A percentile compares a stretch with the other conserved stretches of the same genome.
phyloP scores from a whole-genome alignment of 202 grass and related monocot species.

The Bolboschoenoplectus hybrid region DNA sequence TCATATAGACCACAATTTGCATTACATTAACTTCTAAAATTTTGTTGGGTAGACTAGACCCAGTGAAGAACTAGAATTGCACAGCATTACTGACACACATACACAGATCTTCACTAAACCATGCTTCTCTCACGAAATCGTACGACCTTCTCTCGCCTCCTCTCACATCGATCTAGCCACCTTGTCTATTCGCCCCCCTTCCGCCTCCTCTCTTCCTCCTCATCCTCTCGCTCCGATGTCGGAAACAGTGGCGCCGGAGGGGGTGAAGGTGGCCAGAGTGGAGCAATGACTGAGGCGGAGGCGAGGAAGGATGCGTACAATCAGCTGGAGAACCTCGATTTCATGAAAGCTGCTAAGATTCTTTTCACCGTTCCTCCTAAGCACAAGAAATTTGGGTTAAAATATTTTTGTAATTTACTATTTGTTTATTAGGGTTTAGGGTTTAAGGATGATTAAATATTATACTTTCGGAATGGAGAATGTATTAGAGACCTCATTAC shows the following conservation, averaged over 20 bases:
- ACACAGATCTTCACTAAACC: not conserved
- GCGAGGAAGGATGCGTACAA: conserved; percentile 59
- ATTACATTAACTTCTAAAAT: too few relatives aligned
- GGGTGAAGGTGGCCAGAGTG: not conserved
- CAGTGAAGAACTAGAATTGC: too few relatives aligned
- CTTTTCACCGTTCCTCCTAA: conserved; percentile 67
- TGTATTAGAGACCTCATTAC: not conserved
- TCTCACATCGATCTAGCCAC: not conserved
- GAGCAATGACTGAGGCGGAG: conserved; percentile 43
- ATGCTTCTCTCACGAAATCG: not conserved
- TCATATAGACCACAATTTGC: too few relatives aligned
- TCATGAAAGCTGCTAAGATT: conserved; percentile 70
- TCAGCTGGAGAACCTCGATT: conserved; percentile 61
- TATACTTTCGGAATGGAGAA: not conserved
- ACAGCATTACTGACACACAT: too few relatives aligned
- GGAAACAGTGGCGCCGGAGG: not conserved
- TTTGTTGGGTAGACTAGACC: too few relatives aligned
- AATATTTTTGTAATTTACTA: not conserved
- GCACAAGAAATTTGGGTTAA: conserved; percentile 84
- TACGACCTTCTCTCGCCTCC: not conserved
- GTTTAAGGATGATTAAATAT: conserved; percentile 14
- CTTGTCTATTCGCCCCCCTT: not conserved
- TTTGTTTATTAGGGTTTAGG: not conserved
- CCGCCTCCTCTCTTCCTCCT: conserved; percentile 24
- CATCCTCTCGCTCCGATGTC: not conserved